These are phyloP conservation scores for Lablab purpureus DNA, from an alignment of 306 rosid genomes.

Conservation along the genomic window DNA sequence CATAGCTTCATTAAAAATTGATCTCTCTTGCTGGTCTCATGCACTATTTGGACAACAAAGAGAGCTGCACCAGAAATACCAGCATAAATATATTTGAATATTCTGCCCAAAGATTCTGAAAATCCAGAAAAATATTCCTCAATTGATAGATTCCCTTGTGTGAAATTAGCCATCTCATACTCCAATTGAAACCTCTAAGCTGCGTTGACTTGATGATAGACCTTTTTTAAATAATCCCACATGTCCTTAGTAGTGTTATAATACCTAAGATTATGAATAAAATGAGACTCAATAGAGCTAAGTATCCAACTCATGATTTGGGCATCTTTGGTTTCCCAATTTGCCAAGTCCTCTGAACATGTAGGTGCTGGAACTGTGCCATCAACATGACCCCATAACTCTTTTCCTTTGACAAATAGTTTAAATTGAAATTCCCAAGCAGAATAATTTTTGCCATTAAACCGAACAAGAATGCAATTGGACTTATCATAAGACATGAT, in stretches of 20 bases:
- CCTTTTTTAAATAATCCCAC: not conserved
- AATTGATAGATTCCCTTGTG: not conserved
- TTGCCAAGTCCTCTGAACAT: not conserved
- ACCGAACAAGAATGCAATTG: too few species aligned
- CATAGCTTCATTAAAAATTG: not conserved
- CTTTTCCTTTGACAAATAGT: not conserved
- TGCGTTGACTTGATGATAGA: not conserved
- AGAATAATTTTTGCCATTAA: too few species aligned
- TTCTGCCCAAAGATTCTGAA: not conserved
- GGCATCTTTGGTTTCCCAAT: not conserved
- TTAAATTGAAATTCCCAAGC: not conserved
- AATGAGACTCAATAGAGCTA: not conserved
- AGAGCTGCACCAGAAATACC: not conserved
- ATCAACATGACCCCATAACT: not conserved
- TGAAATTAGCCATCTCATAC: not conserved
- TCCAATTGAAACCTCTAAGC: not conserved
- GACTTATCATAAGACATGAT: too few species aligned
- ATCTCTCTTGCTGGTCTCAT: not conserved
- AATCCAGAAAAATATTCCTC: not conserved
- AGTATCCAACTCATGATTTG: not conserved
- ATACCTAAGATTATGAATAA: not conserved
- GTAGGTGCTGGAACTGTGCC: not conserved
- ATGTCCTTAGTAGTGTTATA: not conserved
- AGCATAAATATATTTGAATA: not conserved
- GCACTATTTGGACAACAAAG: not conserved